A percentile compares a stretch with the other conserved stretches of the same genome.
Conservation (phyloP, 139 green algal species). For the Tetraselmis chui region DNA sequence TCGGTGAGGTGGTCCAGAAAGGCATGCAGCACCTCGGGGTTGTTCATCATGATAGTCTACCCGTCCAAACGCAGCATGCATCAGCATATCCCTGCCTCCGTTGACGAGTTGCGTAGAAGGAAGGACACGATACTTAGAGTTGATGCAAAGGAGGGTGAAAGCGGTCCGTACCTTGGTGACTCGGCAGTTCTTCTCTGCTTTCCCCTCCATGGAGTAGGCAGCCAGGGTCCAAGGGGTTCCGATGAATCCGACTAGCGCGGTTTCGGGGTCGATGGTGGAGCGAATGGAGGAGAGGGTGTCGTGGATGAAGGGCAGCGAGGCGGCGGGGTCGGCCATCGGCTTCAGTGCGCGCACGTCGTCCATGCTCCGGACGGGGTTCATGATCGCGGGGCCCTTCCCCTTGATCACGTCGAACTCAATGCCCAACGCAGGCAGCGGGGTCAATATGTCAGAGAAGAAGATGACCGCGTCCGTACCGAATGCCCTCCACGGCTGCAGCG, state of each 20-base stretch:
- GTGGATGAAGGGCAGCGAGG: constrained; percentile 74
- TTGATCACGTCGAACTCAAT: constrained; percentile 98
- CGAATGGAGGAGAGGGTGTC: constrained; percentile 76
- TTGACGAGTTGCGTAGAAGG: background rate
- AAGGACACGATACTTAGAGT: background rate
- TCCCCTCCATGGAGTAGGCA: constrained; percentile 91
- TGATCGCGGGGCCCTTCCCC: constrained; percentile 86
- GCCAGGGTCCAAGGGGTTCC: constrained; percentile 96
- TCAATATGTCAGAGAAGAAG: constrained; percentile 99
- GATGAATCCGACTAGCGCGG: constrained; percentile 79
- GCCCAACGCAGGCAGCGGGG: constrained; percentile 88
- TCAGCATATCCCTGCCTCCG: background rate
- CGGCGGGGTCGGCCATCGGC: constrained; percentile 70
- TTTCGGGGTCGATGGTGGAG: constrained; percentile 48
- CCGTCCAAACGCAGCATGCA: background rate
- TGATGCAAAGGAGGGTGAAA: background rate
- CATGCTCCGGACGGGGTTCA: constrained; percentile 50
- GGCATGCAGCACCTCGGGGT: constrained; percentile 78
- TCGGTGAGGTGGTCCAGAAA: constrained; percentile 84
- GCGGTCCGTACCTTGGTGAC: constrained; percentile 49
- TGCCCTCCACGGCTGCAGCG: constrained; percentile 88
- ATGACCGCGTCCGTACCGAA: constrained; percentile 96
- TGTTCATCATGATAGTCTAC: constrained; percentile 76
- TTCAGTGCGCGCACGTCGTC: constrained; percentile 46
- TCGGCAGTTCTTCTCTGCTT: constrained; percentile 77